A percentile compares a stretch with the other conserved stretches of the same genome.
These are phyloP conservation scores for Leptodermis oblonga DNA, from an alignment of 257 asterid genomes.

Conservation along the genomic window DNA sequence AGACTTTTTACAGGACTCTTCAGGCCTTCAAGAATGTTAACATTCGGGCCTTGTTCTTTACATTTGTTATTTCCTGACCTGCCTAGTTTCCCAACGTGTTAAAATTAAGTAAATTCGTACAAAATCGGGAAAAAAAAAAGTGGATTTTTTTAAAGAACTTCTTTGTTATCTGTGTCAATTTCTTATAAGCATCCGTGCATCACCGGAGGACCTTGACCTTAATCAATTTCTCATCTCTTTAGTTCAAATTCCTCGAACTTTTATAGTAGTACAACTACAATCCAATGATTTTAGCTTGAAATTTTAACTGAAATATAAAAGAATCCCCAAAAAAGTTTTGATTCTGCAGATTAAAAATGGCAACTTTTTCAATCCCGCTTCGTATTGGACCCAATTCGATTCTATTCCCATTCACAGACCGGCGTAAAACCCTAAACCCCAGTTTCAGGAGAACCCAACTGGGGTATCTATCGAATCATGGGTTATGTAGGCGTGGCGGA, in stretches of 20 bases:
- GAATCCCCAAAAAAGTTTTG: not conserved
- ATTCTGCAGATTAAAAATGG: constrained; percentile 35
- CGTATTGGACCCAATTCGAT: constrained; percentile 42
- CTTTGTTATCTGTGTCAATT: not conserved
- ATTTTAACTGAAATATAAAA: not conserved
- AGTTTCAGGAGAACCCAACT: constrained; percentile 40
- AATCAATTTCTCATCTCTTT: not conserved
- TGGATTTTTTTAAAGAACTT: not conserved
- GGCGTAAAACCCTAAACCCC: constrained; percentile 38
- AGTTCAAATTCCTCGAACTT: not conserved
- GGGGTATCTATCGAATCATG: constrained; percentile 33
- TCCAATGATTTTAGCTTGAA: not conserved
- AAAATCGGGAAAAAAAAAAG: not conserved
- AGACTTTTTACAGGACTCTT: too few species aligned
- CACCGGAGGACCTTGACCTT: too few species aligned
- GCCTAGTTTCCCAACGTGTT: not conserved
- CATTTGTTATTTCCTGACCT: not conserved
- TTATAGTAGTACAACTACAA: too few species aligned
- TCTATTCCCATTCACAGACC: constrained; percentile 45
- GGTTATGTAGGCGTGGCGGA: constrained; percentile 44
- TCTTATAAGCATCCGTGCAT: too few species aligned
- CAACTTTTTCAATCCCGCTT: constrained; percentile 40
- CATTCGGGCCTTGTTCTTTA: too few species aligned
- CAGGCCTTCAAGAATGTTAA: too few species aligned
- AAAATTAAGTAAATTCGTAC: not conserved